Conservation (phyloP, 805 yeast genomes). For the Kodamaea sagamina region DNA sequence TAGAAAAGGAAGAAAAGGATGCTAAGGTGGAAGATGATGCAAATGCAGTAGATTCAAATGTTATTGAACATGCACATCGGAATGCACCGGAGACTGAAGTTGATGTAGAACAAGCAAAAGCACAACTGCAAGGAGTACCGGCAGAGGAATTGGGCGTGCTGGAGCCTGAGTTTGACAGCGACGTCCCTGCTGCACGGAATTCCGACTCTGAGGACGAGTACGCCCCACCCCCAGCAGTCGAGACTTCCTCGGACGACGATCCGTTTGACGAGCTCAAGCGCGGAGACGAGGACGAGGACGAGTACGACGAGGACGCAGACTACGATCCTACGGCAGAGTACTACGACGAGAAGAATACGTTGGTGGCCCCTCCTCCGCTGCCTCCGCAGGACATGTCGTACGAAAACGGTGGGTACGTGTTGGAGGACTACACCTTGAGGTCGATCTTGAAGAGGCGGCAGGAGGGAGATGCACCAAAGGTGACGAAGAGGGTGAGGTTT, state of each 20-base stretch:
- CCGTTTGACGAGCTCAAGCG: constrained; percentile 10
- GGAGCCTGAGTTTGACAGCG: too few relatives aligned
- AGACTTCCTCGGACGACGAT: neutral
- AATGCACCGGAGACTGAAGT: too few relatives aligned
- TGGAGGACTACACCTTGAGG: constrained; percentile 14
- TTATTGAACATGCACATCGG: too few relatives aligned
- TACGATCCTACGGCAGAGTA: constrained; percentile 15
- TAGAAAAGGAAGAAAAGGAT: neutral
- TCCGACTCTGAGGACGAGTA: constrained; percentile 8
- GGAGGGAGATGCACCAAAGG: constrained; percentile 16
- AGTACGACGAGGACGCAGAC: constrained; percentile 18
- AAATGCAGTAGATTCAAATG: too few relatives aligned
- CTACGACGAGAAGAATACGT: constrained; percentile 1
- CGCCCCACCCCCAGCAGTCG: constrained; percentile 1
- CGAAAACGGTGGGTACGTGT: constrained; percentile 6
- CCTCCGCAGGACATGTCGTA: constrained; percentile 11
- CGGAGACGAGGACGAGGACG: constrained; percentile 9
- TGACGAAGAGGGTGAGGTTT: constrained; percentile 37
- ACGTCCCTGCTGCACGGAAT: too few relatives aligned
- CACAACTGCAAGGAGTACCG: too few relatives aligned
- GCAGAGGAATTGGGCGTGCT: too few relatives aligned
- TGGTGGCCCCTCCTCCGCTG: constrained; percentile 13
- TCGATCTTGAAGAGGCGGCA: constrained; percentile 28
- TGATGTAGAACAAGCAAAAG: too few relatives aligned
- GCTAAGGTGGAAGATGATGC: neutral